These are phyloP conservation scores for Fusarium phyllophilum DNA, from an alignment of 2,329 filamentous ascomycete genomes.

Conservation along the genomic window DNA sequence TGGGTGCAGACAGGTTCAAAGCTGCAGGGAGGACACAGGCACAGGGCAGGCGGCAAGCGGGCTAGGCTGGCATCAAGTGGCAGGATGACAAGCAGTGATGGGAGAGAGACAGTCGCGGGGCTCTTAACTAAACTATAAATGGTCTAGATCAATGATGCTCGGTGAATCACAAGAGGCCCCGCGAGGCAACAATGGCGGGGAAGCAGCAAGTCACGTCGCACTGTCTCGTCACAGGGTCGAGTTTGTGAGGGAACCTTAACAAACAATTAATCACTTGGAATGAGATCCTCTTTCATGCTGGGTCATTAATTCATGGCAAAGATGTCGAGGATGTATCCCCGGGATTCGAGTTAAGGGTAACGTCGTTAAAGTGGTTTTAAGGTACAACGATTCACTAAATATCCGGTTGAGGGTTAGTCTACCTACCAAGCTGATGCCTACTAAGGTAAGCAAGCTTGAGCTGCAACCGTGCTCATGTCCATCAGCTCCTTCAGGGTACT, in stretches of 20 bases:
- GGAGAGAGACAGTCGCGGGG: constrained; percentile 40
- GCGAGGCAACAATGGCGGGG: constrained; percentile 44
- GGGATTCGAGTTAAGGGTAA: not conserved
- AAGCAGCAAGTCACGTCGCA: constrained; percentile 41
- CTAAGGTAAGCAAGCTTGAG: not conserved
- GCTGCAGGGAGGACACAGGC: constrained; percentile 32
- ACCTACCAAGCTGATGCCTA: not conserved
- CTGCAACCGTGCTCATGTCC: not conserved
- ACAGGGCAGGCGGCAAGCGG: constrained; percentile 22
- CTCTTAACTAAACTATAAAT: constrained; percentile 30
- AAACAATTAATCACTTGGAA: not conserved
- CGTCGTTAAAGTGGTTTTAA: constrained; percentile 4
- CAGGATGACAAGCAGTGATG: constrained; percentile 41
- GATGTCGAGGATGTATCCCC: not conserved
- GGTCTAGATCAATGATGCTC: constrained; percentile 14
- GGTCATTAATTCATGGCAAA: not conserved
- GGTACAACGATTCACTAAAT: not conserved
- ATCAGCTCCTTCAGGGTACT: not conserved
- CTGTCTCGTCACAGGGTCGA: constrained; percentile 36
- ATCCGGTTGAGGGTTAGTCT: constrained; percentile 7
- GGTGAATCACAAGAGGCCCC: constrained; percentile 45
- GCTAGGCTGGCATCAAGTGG: constrained; percentile 19
- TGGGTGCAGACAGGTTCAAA: constrained; percentile 10
- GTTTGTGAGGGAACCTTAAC: constrained; percentile 15
- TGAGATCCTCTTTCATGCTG: not conserved